Base-by-base conservation (phyloP, 2,329 filamentous ascomycete genomes). In the Cercospora zeae-maydis region DNA sequence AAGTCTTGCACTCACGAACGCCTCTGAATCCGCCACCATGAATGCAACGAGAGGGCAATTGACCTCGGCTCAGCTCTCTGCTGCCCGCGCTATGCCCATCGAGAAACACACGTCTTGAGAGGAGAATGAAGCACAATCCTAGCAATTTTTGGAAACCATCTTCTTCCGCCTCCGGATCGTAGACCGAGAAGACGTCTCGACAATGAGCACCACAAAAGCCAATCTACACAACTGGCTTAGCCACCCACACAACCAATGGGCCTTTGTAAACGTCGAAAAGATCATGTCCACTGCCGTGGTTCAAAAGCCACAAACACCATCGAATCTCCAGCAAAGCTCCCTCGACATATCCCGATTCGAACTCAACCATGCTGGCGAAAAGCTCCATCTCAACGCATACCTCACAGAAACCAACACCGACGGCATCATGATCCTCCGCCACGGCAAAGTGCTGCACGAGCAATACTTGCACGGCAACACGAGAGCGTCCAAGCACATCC, bases 221-320 rank as follows among this genome's bases (percentile, higher is more conserved):
- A 63, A 62, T 37, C 55, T 71, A 6, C 52, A 56, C 36, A 71
- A 70, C 47, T 72, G 70, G 69, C 63, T 67, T 19, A 59, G 47
- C n/a, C 30, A 56, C n/a, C 66, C 66, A 16, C 61, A 66, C 37
- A 70, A 64, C 27, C 58, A 64, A 45, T 68, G 65, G 63, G 58
- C 60, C 1, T 72, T 72, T 57, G 33, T 62, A 21, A 69, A 70
- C 56, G 49, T 72, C 36, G 68, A 71, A 27, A 60, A 69, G 47
- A 27, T 72, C 39, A 10, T 71, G 0, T 24, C 58, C 3, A 69
- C 67, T 11, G 55, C 68, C 1, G 55, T 49, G 1, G 64, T 70
- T 51, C 45, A 55, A 33, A 66, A 63, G 42, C 31, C 61, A 34
- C 9, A 55, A 16, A 55, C 58, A 30, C 2, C 51, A n/a, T 37